Conservation (phyloP, 2,329 filamentous ascomycete species). For the Paraconiothyrium sp. region DNA sequence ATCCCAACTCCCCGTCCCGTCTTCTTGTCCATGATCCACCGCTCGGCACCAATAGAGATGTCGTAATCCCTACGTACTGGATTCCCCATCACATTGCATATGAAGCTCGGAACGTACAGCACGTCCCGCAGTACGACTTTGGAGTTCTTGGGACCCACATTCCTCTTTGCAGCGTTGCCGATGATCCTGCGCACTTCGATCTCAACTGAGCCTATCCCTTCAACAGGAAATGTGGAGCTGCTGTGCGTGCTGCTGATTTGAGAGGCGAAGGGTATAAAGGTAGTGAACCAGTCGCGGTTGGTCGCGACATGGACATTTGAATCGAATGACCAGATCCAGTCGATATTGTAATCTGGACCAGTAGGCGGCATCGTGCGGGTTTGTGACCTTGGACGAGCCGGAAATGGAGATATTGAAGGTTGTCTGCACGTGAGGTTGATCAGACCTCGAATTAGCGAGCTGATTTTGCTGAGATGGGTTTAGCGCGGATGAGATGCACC, state of each 20-base stretch:
- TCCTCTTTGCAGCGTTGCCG: not conserved
- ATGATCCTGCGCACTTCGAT: not conserved
- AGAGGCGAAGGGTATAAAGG: not conserved
- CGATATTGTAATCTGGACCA: not conserved
- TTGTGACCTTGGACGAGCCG: not conserved
- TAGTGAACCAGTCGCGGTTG: not conserved
- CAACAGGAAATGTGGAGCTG: not conserved
- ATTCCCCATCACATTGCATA: slow-evolving; percentile 4
- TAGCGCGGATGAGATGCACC: too few species aligned
- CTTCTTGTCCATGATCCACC: slow-evolving; percentile 3
- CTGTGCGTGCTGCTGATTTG: slow-evolving; percentile 1
- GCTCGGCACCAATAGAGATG: not conserved
- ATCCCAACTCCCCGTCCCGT: not conserved
- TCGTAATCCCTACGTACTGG: not conserved
- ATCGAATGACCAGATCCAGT: slow-evolving; percentile 1
- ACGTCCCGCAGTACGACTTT: slow-evolving; percentile 1
- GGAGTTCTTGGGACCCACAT: not conserved
- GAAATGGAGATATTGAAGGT: not conserved
- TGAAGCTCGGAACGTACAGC: not conserved
- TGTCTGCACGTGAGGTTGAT: not conserved
- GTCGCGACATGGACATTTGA: not conserved
- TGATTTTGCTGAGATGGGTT: too few species aligned
- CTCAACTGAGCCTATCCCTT: slow-evolving; percentile 2
- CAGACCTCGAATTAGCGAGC: not conserved
- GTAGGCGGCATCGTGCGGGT: not conserved